Percentiles rank a stretch among this genome's conserved stretches.
Conservation (phyloP, 2,329 filamentous ascomycete species). For the Talaromyces verruculosus region DNA sequence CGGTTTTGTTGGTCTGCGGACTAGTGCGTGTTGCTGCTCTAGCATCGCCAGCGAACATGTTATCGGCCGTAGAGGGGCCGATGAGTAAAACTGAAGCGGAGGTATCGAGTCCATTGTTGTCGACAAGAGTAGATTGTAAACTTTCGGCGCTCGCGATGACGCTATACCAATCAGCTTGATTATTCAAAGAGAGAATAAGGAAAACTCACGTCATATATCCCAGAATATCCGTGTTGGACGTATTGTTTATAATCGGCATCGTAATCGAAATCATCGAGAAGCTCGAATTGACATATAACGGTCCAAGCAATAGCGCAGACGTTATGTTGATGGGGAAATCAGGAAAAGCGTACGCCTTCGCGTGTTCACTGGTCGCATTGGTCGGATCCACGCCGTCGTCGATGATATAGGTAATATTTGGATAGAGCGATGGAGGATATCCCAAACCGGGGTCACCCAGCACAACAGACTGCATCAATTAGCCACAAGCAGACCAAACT, state of each 20-base stretch:
- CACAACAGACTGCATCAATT: constrained; percentile 42
- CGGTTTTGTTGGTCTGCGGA: constrained; percentile 1
- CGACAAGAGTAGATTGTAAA: constrained; percentile 46
- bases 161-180: constrained; percentile 47
- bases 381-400: constrained; percentile 24
- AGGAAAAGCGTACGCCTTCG: constrained; percentile 41
- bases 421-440: constrained; percentile 71
- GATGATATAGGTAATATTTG: constrained; percentile 68
- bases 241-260: constrained; percentile 71
- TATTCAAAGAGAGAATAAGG: not conserved
- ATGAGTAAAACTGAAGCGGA: constrained; percentile 10
- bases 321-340: constrained; percentile 44
- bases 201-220: constrained; percentile 77
- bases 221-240: constrained; percentile 62
- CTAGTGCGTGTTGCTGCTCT: not conserved
- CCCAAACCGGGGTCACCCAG: constrained; percentile 65
- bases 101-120: constrained; percentile 15
- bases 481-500: not conserved
- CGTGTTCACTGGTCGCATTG: constrained; percentile 30
- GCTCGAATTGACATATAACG: constrained; percentile 68
- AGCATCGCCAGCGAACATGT: not conserved
- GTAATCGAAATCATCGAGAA: constrained; percentile 80
- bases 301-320: constrained; percentile 72
- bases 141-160: constrained; percentile 54
- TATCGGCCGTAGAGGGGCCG: constrained; percentile 10